Evolutionary conservation across 257 asterid species (phyloP), one percentile per base, ranked within the genome.

Genomic region (Orobanche coerulescens): DNA sequence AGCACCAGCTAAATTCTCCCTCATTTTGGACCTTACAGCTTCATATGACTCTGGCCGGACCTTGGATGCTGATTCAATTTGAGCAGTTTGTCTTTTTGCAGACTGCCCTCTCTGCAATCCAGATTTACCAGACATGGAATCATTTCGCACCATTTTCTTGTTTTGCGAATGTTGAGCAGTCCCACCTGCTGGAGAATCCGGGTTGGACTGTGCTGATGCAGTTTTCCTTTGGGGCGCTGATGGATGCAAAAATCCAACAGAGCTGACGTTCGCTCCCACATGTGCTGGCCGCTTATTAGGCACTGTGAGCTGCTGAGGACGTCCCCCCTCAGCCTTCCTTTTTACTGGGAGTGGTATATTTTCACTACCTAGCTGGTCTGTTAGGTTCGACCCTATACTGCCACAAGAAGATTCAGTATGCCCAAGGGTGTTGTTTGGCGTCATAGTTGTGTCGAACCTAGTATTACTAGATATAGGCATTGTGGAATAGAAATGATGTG

Each of bases 11-110:
- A 93, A 62, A 65, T 89, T 78, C 68, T 93, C 97, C 82, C 95
- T 83, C 99, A 93, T 89, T 76, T 93, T 93, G 61, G 94, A 86
- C 79, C 97, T 81, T 25, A 89, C 78, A 40, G 85, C 89, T 61
- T 79, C 95, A 51, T 76, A 79, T 13, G 96, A 76, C 70, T 81
- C 93, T 0, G 54, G 59, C 24, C 70, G 78, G 50, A 2, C 71
- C 81, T 84, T 92, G 63, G 93, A 73, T 39, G 73, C 63, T 40
- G 94, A 55, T 36, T 70, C 85, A n/a, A 67, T 62, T 59, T 73
- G 92, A 37, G 69, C 36, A 26, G 86, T 66, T 68, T 83, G 85
- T 46, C 69, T 75, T 73, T 82, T 91, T 22, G 83, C 81, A 28
- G 78, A 72, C 78, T 85, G 96, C 47, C 68, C 84, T 18, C 82